phyloP scores from a whole-genome alignment of 2,329 filamentous ascomycete species.

The Alternaria brassicicola region DNA sequence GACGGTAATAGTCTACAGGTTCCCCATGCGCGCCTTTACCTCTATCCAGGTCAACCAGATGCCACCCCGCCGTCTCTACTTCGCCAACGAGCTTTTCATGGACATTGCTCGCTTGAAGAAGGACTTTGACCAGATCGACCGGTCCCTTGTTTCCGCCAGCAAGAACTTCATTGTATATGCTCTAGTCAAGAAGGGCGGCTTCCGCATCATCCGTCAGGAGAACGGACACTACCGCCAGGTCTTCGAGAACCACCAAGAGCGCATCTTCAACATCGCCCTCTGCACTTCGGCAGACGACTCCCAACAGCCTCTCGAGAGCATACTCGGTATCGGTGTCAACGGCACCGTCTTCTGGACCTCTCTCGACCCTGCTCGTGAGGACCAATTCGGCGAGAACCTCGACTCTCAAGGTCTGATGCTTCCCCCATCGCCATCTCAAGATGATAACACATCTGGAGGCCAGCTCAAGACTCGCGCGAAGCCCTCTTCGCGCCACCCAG shows the following conservation, averaged over 20 bases:
- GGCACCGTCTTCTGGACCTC: constrained; percentile 96
- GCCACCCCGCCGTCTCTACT: constrained; percentile 63
- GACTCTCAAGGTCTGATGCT: constrained; percentile 88
- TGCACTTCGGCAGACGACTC: constrained; percentile 67
- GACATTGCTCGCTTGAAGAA: constrained; percentile 96
- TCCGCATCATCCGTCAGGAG: constrained; percentile 92
- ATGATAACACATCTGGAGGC: constrained; percentile 89
- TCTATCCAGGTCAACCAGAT: constrained; percentile 73
- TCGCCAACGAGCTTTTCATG: constrained; percentile 82
- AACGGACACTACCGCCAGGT: constrained; percentile 90
- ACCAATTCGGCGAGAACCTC: constrained; percentile 75
- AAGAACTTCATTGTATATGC: constrained; percentile 93
- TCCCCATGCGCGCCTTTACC: constrained; percentile 96
- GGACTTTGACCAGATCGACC: constrained; percentile 96
- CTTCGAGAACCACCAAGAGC: constrained; percentile 88
- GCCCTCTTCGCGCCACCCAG: constrained; percentile 84
- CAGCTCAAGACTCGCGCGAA: constrained; percentile 95
- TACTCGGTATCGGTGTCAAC: constrained; percentile 91
- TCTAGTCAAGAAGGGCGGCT: constrained; percentile 88
- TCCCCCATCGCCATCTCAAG: constrained; percentile 81
- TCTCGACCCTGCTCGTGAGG: constrained; percentile 54
- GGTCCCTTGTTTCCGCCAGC: constrained; percentile 87
- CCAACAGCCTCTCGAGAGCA: constrained; percentile 63
- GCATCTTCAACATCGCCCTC: constrained; percentile 91
- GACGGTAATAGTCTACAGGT: constrained; percentile 85